Evolutionary conservation across 2,329 filamentous ascomycete species (phyloP), one percentile per base, ranked within the genome.

Genomic region (Cephalotrichum gorgonifer): DNA sequence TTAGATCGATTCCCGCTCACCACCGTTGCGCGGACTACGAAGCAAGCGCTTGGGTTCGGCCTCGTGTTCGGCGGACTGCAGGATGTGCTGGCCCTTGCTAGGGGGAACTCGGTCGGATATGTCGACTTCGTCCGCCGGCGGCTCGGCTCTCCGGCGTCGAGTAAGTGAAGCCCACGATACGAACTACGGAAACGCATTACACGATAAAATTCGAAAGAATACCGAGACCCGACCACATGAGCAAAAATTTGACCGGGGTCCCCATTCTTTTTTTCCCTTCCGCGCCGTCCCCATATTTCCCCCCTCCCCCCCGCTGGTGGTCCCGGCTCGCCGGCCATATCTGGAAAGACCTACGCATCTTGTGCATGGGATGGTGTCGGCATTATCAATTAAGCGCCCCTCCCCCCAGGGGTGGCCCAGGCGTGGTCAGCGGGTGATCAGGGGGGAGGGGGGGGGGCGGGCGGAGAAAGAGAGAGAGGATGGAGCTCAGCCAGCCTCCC

Each of bases 11-110:
- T 96, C 58, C 86, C 89, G 30, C 69, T 91, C 27, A 81, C 83
- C 51, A 86, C 85, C 46, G 81, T 84, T 38, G 85, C 84, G 17
- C 78, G 85, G 53, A 93, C 88, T 41, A 88, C 89, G 46, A 86
- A 82, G 61, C 79, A 86, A 56, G 91, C 89, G 1, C 70, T 96
- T 43, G 72, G 85, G 56, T 82, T 89, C 55, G 90, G 91, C 20
- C 61, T 95, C 31, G 78, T 71, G 7, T 97, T 88, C 66, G 91
- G 91, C 23, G 70, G 91, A 33, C 64, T 85, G 51, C 90, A 97
- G 66, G 91, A 97, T 67, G 68, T 74, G 11, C 64, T 93, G 30
- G 80, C 81, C 48, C 71, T 83, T 52, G 68, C 79, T 47, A 83
- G 80, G 62, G 88, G 88, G 49, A 81, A 86, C 58, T 78, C 74